Conservation (phyloP, 2,329 filamentous ascomycete species). For the Alternaria gansuensis region DNA sequence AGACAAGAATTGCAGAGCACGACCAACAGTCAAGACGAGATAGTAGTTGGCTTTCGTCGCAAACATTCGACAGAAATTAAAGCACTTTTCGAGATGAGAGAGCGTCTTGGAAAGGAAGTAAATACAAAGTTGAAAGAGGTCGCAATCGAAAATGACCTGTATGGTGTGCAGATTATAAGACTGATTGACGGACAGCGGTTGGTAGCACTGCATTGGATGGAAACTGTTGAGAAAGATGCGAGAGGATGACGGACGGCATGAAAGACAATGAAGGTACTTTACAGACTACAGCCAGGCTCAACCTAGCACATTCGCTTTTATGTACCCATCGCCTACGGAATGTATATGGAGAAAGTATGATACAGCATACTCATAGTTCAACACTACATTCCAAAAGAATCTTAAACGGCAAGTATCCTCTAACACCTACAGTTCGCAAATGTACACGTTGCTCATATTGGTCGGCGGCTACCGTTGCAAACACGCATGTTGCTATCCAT, state of each 20-base stretch:
- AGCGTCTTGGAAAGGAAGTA: background rate
- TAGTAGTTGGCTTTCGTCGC: fast-evolving
- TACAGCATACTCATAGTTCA: too few relatives aligned
- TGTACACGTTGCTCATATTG: too few relatives aligned
- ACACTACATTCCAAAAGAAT: too few relatives aligned
- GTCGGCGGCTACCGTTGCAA: too few relatives aligned
- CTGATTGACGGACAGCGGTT: background rate
- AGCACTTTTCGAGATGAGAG: background rate
- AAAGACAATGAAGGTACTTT: too few relatives aligned
- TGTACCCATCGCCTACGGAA: too few relatives aligned
- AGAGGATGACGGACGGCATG: background rate
- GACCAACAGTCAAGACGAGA: too few relatives aligned
- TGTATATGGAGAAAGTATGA: too few relatives aligned
- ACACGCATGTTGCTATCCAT: background rate
- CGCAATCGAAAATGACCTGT: background rate
- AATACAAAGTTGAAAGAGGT: background rate
- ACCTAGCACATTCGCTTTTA: too few relatives aligned
- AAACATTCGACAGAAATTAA: background rate
- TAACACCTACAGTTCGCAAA: too few relatives aligned
- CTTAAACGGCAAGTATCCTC: too few relatives aligned
- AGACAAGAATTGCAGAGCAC: background rate
- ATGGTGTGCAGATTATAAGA: background rate
- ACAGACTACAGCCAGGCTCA: too few relatives aligned
- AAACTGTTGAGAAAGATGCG: background rate
- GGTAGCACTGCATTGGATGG: background rate